phyloP scores from a whole-genome alignment of 495 filamentous ascomycete species.

The Halenospora varia region DNA sequence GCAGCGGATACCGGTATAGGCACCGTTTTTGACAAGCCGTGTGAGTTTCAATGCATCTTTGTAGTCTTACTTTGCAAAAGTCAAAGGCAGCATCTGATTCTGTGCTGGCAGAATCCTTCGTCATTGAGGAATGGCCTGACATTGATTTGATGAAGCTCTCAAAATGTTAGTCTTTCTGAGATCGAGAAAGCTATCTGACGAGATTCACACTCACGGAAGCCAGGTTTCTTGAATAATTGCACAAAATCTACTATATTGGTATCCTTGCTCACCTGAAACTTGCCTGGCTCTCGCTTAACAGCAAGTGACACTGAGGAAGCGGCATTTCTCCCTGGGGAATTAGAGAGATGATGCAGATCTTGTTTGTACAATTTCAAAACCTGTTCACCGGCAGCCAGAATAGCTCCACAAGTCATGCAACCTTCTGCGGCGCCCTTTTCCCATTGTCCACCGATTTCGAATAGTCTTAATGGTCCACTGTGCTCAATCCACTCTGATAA shows the following conservation, averaged over 20 bases:
- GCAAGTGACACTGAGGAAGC: not conserved
- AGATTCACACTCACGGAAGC: not conserved
- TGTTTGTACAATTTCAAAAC: not conserved
- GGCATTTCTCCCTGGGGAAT: not conserved
- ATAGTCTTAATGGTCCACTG: not conserved
- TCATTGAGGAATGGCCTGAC: not conserved
- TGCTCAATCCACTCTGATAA: not conserved
- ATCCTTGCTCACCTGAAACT: not conserved
- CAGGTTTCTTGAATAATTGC: not conserved
- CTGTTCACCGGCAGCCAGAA: not conserved
- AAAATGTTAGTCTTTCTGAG: not conserved
- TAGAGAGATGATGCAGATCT: not conserved
- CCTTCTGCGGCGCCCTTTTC: not conserved
- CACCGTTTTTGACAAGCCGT: not conserved
- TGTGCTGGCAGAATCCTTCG: not conserved
- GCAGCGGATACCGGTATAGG: not conserved
- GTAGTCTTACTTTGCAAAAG: not conserved
- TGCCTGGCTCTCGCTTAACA: not conserved
- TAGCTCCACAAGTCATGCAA: not conserved
- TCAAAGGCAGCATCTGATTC: conserved; percentile 1
- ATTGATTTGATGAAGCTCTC: not conserved
- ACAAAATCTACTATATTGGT: not conserved
- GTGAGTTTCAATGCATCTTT: conserved; percentile 1
- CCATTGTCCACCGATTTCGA: not conserved
- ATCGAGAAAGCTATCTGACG: not conserved